Evolutionary conservation across 306 rosid species (phyloP), one percentile per base, ranked within the genome.

Genomic region (Luffa acutangula): DNA sequence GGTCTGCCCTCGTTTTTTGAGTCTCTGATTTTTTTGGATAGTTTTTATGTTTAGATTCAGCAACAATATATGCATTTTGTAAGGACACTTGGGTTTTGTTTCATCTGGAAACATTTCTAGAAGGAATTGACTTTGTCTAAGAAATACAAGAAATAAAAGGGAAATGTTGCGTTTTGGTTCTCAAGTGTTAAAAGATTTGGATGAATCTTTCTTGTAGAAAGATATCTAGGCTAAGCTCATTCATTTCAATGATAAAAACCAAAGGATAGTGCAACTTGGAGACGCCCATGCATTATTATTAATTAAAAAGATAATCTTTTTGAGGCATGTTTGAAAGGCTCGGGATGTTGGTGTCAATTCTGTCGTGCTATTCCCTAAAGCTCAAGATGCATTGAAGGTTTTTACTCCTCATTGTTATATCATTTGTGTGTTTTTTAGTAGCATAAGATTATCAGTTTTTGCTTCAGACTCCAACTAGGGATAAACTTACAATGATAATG

Each of bases 281-380:
- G 57, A 71, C 46, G 77, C 13, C 3, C 71, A 9, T 45, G 41
- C 57, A 45, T 71, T 45, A 13, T 1, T 71, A 13, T 48, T 34
- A 52, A 14, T 33, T 75, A 46, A 36, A 70, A 72, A 62, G 39
- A 34, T 48, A 66, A 72, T 77, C 79, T 83, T 88, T 84, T 59
- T 86, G 77, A 80, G 80, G 80, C 91, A 95, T 97, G 96, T 95
- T 85, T 86, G 90, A 31, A 91, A 90, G 87, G 99, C 96, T 36
- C 85, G 96, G 53, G 97, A 90, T 83, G 97, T 93, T 71, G 98
- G 99, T 72, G 96, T 96, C 12, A 96, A 96, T 56, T 90, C 96
- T 72, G 34, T 91, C 80, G 94, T 93, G 72, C 97, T 96, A 80
- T 96, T 93, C 85, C 99, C 99, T 76, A 93, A 91, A 96, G 84